Base-by-base conservation (phyloP, 2,329 filamentous ascomycete genomes). In the Aspergillus transmontanensis region DNA sequence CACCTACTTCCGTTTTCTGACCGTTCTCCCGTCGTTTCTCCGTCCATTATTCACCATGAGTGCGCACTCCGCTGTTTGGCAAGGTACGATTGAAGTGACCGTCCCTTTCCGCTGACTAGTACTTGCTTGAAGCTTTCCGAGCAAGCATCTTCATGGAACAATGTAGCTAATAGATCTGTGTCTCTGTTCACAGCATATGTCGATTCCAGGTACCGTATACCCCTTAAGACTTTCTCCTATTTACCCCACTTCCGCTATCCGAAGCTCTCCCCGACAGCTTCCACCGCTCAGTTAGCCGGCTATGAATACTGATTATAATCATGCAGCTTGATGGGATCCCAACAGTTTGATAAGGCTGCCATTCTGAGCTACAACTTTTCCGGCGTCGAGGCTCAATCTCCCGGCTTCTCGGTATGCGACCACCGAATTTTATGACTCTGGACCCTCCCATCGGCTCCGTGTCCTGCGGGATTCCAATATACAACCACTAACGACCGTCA, bases 281-380 rank as follows among this genome's bases (percentile, higher is more conserved):
- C 14, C 32, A 6, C 51, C 51, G 11, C 6, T 30, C 30, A 60
- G 60, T 64, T 59, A 39, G 51, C 48, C 55, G 61, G 43, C 54
- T 34, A 43, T 50, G 30, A 23, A 57, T 50, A 57, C 64, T 67
- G 58, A 70, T 63, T 7, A 36, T 16, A 54, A 19, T 16, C 34
- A 61, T 45, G 71, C 76, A 96, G 93, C 86, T 88, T 97, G 73
- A 86, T 96, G 75, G 90, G 85, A 82, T 89, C 86, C 73, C 89
- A 89, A 75, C 89, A 94, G 78, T 81, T 96, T 75, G 90, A 95
- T 83, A 90, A 93, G 83, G 93, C 86, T 73, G 91, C 91, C 76
- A 93, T 97, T 78, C 88, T 95, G 84, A 93, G 90, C 80, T 82
- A 81, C 68, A 90, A 90, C 71, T 92, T 93, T 73, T 91, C 91